Evolutionary conservation across 2,329 filamentous ascomycete genomes (phyloP), one percentile per base, ranked within the genome.

Genomic region (Fusarium sulawesiense): DNA sequence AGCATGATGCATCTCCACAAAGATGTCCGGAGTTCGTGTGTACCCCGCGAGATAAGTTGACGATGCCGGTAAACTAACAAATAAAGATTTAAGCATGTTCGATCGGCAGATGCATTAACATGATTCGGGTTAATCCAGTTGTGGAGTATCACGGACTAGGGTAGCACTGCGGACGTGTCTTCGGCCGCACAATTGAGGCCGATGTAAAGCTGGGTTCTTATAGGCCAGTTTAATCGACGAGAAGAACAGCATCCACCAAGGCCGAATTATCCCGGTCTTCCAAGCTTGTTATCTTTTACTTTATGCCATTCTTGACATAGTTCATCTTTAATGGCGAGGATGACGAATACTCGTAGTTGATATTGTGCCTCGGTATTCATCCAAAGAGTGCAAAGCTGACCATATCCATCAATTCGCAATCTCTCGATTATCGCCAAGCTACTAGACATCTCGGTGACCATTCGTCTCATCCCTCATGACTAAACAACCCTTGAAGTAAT

Each of bases 181-280:
- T 50, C 53, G 67, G 50, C 6, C 8, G 12, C 46, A 70, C 41
- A 64, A 56, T 10, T 70, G 29, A 20, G 0, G 9, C 63, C 68
- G 62, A 23, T 7, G 5, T 37, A 1, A 37, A 6, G 10, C 34
- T n/a, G 18, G 18, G 18, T 37, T n/a, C 34, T 10, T 11, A 37
- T 37, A 37, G 34, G 34, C 11, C 34, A 37, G 34, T 37, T 37
- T 37, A 37, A n/a, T 37, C 34, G 34, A 37, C 34, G 10, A n/a
- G 34, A 37, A 5, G 16, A 16, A 10, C 9, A 16, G 32, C 32
- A 34, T 34, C 32, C 32, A 34, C 32, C 32, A 18, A 34, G 32
- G 10, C 32, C 32, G 32, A 34, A 18, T 18, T 10, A 34, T 18
- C 32, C 32, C 32, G 32, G 32, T 29, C 32, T 10, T 34, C 16